A percentile compares a stretch with the other conserved stretches of the same genome.
phyloP scores from a whole-genome alignment of 441 rosid species.

The Populus hybrid region DNA sequence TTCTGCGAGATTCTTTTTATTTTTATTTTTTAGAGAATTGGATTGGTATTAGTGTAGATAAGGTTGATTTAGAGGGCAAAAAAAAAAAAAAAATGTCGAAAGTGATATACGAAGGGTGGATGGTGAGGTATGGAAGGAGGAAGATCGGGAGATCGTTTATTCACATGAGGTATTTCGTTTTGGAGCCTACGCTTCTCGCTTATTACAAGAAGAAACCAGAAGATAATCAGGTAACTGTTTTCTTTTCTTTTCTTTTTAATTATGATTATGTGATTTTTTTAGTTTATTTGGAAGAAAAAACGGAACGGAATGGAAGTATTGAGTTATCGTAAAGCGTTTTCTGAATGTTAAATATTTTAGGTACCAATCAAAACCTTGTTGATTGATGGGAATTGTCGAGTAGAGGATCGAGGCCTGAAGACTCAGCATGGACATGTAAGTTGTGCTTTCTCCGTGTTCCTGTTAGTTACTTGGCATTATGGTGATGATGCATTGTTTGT shows the following conservation, averaged over 20 bases:
- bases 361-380: constrained; percentile 94
- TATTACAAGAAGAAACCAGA: constrained; percentile 97
- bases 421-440: constrained; percentile 96
- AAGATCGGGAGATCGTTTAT: constrained; percentile 96
- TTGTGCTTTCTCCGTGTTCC: constrained; percentile 6
- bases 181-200: constrained; percentile 87
- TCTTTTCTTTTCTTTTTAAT: background rate
- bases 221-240: constrained; percentile 63
- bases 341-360: constrained; percentile 33
- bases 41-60: background rate
- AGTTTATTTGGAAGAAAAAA: no score
- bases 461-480: background rate
- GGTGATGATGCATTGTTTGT: background rate
- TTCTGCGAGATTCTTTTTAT: constrained; percentile 23
- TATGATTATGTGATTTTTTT: background rate
- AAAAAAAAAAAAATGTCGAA: constrained; percentile 50
- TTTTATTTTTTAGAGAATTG: background rate
- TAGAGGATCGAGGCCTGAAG: constrained; percentile 99
- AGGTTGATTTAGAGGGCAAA: constrained; percentile 17
- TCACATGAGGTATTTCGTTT: constrained; percentile 95
- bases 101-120: constrained; percentile 95
- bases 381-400: constrained; percentile 97
- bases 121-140: constrained; percentile 96
- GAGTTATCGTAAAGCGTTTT: background rate
- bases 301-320: background rate